phyloP scores from a whole-genome alignment of 2,329 filamentous ascomycete genomes.

The Beauveria asiatica region DNA sequence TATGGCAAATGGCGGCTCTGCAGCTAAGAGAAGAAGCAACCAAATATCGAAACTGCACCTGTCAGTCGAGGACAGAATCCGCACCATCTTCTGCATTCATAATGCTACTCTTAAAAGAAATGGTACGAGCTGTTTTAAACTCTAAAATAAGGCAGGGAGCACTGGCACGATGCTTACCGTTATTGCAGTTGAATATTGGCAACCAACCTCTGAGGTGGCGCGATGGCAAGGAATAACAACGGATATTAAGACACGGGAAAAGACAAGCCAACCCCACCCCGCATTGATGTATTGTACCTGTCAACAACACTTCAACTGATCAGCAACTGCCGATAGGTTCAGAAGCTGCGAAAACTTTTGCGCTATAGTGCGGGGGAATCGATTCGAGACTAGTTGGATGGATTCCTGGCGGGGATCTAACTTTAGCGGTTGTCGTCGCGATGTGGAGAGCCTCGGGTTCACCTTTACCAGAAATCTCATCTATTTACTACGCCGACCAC shows the following conservation, averaged over 20 bases:
- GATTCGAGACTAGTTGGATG: background rate
- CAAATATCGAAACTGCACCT: background rate
- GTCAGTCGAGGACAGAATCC: too few relatives aligned
- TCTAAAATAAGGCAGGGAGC: too few relatives aligned
- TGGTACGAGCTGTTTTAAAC: too few relatives aligned
- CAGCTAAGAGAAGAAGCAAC: background rate
- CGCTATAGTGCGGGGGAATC: background rate
- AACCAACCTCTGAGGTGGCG: background rate
- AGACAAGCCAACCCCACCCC: background rate
- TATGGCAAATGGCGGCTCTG: background rate
- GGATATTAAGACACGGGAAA: background rate
- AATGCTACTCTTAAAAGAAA: too few relatives aligned
- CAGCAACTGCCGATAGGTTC: conserved; percentile 1
- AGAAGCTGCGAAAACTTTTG: background rate
- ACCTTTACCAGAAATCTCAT: background rate
- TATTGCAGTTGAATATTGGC: background rate
- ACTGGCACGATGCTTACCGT: too few relatives aligned
- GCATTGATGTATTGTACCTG: background rate
- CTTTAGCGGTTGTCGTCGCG: background rate
- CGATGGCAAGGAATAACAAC: background rate
- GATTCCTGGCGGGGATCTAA: background rate
- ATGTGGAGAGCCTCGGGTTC: conserved; percentile 3
- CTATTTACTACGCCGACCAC: background rate
- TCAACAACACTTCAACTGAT: background rate
- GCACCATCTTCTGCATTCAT: background rate